Base-by-base conservation (phyloP, 257 asterid species). In the Solanum piurae region DNA sequence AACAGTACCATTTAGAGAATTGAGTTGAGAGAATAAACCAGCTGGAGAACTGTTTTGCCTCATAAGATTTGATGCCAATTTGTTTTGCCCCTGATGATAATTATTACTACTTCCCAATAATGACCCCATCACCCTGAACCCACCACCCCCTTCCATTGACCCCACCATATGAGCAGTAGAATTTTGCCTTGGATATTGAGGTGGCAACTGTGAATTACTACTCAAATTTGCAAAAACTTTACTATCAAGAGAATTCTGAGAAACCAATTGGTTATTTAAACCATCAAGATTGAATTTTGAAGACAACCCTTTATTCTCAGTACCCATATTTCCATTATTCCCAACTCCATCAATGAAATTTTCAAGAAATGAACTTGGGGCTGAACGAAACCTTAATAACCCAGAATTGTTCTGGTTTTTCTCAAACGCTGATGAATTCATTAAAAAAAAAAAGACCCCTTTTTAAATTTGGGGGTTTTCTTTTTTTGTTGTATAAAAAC, bases 11-110 rank as follows among this genome's bases (percentile, higher is more conserved):
- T 86, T 93, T 92, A 92, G 95, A 86, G 93, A 58, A 85, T 85
- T 85, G 89, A 89, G 87, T 34, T 91, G 94, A 83, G 96, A 91
- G 91, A 93, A 90, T 76, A 94, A 89, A 42, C 95, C 98, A 90
- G 96, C 90, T 84, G 98, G 98, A 14, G 96, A 93, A 87, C 95
- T 96, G 74, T 91, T 94, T 69, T 96, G 98, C 89, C 98, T 92
- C 93, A 87, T 37, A 72, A 95, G 92, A 83, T 86, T 88, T 9
- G 92, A 88, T 83, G 92, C 88, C 83, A 91, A 86, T 86, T 88
- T 96, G 83, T 90, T 93, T 69, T 96, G 98, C 87, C 98, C 92
- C 92, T 86, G 25, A 66, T 92, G 92, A 84, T 83, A 16, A 58
- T 93, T 91, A 82, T 84, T 85, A 91, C 88, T 64, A 87, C 7